Conservation (phyloP, 371 early-diverging fungal species). For the Fennellomyces sp. region DNA sequence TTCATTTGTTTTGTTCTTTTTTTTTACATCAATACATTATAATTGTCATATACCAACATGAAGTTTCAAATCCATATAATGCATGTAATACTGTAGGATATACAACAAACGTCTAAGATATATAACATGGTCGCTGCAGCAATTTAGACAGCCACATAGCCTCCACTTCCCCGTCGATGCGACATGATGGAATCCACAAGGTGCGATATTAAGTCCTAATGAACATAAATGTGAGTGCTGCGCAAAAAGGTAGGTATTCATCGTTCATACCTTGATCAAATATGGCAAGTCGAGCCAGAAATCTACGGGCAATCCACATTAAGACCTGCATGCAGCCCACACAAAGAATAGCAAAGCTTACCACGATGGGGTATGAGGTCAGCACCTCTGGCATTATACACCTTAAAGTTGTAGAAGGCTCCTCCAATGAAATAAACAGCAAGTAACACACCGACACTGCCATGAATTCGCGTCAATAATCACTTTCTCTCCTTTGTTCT, state of each 20-base stretch:
- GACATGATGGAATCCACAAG: conserved; percentile 45
- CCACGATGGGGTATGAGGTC: conserved; percentile 67
- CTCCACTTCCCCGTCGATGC: conserved; percentile 48
- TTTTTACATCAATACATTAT: no score
- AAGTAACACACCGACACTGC: conserved; percentile 44
- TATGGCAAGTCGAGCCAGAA: conserved; percentile 57
- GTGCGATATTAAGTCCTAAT: conserved; percentile 49
- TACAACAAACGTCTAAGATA: not conserved
- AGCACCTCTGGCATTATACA: conserved; percentile 61
- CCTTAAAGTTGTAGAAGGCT: conserved; percentile 58
- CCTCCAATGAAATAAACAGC: conserved; percentile 62
- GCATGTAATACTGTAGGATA: no score
- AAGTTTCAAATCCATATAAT: no score
- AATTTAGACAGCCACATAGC: conserved; percentile 48
- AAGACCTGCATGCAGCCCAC: not conserved
- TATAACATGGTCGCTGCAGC: not conserved
- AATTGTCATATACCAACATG: no score
- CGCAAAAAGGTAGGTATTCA: no score
- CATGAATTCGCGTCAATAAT: not conserved
- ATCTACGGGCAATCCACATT: conserved; percentile 20
- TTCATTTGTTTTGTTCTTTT: no score
- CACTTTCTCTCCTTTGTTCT: not conserved
- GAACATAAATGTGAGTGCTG: no score
- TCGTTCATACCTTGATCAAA: conserved; percentile 38
- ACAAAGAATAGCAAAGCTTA: conserved; percentile 15